A percentile compares a stretch with the other conserved stretches of the same genome.
phyloP scores from a whole-genome alignment of 805 yeast genomes.

The Tetrapisispora taiwanensis region DNA sequence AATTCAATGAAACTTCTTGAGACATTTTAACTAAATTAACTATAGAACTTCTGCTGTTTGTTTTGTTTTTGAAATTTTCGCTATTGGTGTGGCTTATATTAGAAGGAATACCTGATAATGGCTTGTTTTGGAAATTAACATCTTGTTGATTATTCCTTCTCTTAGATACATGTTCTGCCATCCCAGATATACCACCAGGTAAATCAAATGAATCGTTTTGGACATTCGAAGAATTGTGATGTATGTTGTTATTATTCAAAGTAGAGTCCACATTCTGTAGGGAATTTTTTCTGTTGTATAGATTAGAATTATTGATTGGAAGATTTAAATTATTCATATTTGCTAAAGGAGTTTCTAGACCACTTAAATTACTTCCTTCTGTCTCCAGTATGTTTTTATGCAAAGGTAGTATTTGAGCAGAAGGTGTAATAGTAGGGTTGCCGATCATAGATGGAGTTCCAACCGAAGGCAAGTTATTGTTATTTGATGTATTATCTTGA shows the following conservation, averaged over 20 bases:
- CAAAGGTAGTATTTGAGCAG: slow-evolving; percentile 19
- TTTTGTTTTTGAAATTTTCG: neutral
- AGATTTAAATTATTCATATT: neutral
- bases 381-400: slow-evolving; percentile 7
- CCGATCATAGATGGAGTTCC: slow-evolving; percentile 1
- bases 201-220: neutral
- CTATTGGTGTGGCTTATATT: neutral
- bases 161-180: neutral
- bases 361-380: neutral
- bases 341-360: neutral
- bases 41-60: slow-evolving; percentile 7
- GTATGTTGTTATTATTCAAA: neutral
- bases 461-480: neutral
- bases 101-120: neutral
- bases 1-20: slow-evolving; percentile 38
- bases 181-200: neutral
- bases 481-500: neutral
- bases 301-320: neutral
- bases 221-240: neutral
- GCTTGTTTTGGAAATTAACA: neutral
- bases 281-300: neutral
- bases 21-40: slow-evolving; percentile 3
- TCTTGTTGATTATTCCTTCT: neutral
- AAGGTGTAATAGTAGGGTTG: slow-evolving; percentile 21
- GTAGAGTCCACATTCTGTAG: neutral